Evolutionary conservation across 208 protist species (phyloP), one percentile per base, ranked within the genome.

Genomic region (Leptomonas pyrrhocoris): DNA sequence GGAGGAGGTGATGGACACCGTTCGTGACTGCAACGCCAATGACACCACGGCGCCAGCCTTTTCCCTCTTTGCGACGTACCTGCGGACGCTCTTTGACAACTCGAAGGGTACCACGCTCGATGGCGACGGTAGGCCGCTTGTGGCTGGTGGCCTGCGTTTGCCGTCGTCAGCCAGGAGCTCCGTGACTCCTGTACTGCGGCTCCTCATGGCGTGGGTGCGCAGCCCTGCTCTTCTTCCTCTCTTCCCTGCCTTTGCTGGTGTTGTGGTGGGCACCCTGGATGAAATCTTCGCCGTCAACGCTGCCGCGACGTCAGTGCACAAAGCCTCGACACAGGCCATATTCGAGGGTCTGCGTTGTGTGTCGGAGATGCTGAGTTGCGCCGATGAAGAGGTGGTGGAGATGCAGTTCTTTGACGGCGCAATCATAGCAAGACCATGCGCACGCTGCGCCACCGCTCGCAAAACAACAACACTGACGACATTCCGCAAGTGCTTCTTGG

Each of bases 321-420:
- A 80, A 21, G 74, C 82, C 28, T 74, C 81, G 0, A 61, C 62
- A 4, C 65, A 81, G 28, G 61, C 79, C 19, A 56, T 96, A 13
- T 76, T 82, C 68, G 79, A 89, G 25, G 91, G 82, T 45, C 74
- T 96, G n/a, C 80, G 82, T 63, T 93, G 81, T 69, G 63, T 96
- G n/a, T 83, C 84, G 9, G 74, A 86, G 61, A 77, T 96, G 55
- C 80, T 96, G 21, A 62, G 69, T 23, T 66, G 68, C 43, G 73
- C 74, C 13, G 83, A 93, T 21, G 83, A 88, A 50, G 13, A 51
- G 9, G 68, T 96, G 43, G 54, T 74, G 5, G n/a, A 53, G 18
- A 70, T 84, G 55, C 67, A 27, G 16, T 65, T 81, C 55, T 54
- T 31, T 31, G 30, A 7, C 45, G 40, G 61, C 7, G 31, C 7